Evolutionary conservation across 2,329 filamentous ascomycete species (phyloP).

Genomic region (Cadophora malorum): DNA sequence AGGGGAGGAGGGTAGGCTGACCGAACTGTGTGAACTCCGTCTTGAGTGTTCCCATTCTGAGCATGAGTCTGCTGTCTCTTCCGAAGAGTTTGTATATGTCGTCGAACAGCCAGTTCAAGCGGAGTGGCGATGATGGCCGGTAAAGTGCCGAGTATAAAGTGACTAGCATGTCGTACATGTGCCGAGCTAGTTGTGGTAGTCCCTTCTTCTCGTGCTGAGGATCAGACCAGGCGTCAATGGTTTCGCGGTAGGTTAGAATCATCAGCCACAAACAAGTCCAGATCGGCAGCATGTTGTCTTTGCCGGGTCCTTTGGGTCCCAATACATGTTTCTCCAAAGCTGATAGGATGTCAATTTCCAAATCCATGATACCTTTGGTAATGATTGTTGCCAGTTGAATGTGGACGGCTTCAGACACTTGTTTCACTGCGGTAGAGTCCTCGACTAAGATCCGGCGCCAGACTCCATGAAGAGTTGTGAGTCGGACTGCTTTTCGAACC

Average conservation of each 20-base stretch:
- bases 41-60: background rate
- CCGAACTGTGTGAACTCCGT: background rate
- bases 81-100: background rate
- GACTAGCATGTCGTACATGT: background rate
- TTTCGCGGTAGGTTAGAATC: background rate
- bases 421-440: background rate
- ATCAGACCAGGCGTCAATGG: background rate
- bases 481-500: background rate
- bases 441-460: background rate
- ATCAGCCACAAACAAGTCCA: background rate
- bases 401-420: background rate
- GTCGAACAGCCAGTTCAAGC: background rate
- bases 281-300: background rate
- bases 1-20: background rate
- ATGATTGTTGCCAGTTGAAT: background rate
- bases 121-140: background rate
- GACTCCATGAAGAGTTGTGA: background rate
- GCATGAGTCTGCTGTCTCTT: background rate
- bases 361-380: background rate
- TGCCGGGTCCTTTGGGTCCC: background rate
- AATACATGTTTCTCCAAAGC: background rate
- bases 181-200: background rate
- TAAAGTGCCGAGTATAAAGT: background rate
- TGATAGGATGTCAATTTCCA: background rate
- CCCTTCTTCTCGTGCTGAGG: background rate